phyloP scores from a whole-genome alignment of 176 grass and related monocot species.

The Otatea glauca region DNA sequence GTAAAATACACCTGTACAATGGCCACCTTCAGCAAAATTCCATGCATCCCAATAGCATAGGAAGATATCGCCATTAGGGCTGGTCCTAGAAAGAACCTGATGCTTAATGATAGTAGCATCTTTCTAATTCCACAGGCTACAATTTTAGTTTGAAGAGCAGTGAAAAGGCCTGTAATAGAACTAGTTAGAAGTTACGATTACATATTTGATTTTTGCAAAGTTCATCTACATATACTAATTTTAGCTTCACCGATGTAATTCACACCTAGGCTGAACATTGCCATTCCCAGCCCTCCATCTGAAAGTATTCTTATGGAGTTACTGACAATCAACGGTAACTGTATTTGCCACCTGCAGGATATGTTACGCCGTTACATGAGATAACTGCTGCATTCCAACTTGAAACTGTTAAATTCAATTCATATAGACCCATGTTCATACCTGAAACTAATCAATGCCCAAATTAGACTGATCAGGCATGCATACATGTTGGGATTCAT shows the following conservation, averaged over 20 bases:
- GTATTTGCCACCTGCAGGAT: conserved; percentile 66
- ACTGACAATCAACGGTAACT: conserved; percentile 59
- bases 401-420: conserved; percentile 21
- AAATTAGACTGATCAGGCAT: conserved; percentile 65
- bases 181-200: conserved; percentile 10
- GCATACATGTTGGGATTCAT: conserved; percentile 87
- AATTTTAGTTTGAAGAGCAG: conserved; percentile 76
- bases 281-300: conserved; percentile 94
- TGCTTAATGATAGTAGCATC: conserved; percentile 64
- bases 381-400: conserved; percentile 16
- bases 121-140: conserved; percentile 74
- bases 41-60: conserved; percentile 69
- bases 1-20: conserved; percentile 75
- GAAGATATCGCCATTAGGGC: conserved; percentile 65
- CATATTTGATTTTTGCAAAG: not conserved
- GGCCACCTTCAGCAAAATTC: conserved; percentile 66
- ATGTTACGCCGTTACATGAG: conserved; percentile 15
- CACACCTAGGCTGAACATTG: conserved; percentile 94
- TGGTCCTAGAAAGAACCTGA: conserved; percentile 89
- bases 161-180: conserved; percentile 73
- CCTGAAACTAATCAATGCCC: conserved; percentile 89
- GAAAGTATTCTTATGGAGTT: conserved; percentile 82
- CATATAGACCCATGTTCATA: conserved; percentile 40
- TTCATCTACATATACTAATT: conserved; percentile 30
- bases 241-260: conserved; percentile 26